These are phyloP conservation scores for Aspergillus transmontanensis DNA, from an alignment of 2,329 filamentous ascomycete genomes.

Conservation along the genomic window DNA sequence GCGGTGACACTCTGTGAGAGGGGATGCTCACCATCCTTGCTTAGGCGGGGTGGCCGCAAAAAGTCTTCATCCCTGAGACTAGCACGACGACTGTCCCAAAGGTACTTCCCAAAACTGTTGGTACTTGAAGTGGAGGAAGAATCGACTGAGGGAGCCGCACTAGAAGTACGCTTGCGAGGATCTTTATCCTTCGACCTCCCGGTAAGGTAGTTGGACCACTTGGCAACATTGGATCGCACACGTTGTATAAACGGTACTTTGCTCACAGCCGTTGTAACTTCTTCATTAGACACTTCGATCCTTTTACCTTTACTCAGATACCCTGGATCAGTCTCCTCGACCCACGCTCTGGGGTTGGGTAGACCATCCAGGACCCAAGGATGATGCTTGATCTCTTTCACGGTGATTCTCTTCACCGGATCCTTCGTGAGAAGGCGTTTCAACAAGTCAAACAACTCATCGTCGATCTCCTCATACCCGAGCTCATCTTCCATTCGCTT, in stretches of 20 bases:
- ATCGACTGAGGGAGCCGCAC: constrained; percentile 56
- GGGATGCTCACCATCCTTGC: constrained; percentile 66
- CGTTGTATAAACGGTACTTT: constrained; percentile 86
- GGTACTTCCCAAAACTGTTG: constrained; percentile 58
- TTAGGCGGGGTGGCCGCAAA: constrained; percentile 53
- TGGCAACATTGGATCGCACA: constrained; percentile 74
- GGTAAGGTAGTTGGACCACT: constrained; percentile 62
- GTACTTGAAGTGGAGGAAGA: constrained; percentile 58
- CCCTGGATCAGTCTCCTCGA: constrained; percentile 90
- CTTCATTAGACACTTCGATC: constrained; percentile 89
- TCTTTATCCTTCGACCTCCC: constrained; percentile 43
- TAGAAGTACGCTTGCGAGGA: constrained; percentile 56
- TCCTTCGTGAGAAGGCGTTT: constrained; percentile 83
- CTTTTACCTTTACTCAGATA: constrained; percentile 75
- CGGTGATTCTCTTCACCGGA: constrained; percentile 80
- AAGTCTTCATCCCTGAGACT: constrained; percentile 63
- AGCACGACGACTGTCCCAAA: constrained; percentile 51
- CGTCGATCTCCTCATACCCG: constrained; percentile 82
- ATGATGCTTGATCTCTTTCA: constrained; percentile 91
- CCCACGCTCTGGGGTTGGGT: constrained; percentile 73
- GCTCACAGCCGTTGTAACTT: constrained; percentile 87
- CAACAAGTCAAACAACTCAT: constrained; percentile 77
- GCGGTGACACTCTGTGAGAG: constrained; percentile 73
- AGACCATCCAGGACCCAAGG: constrained; percentile 85
- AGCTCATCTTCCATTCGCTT: constrained; percentile 78